Evolutionary conservation across 176 grass and related monocot species (phyloP).

Genomic region (Themeda triandra): DNA sequence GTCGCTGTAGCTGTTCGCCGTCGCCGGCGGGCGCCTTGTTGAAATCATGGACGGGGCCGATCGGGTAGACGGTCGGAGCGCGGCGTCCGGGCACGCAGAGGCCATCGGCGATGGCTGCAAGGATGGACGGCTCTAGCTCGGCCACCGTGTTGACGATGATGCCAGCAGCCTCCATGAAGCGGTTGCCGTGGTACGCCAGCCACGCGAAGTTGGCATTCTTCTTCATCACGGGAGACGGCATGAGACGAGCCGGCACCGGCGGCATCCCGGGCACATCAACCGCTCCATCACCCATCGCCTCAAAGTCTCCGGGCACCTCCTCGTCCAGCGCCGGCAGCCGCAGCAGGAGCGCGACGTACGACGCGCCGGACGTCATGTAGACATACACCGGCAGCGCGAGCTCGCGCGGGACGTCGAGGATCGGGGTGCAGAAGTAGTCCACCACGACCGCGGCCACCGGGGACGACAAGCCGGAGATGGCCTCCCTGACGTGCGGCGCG

Average conservation of each 20-base stretch:
- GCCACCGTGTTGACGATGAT: conserved; percentile 42
- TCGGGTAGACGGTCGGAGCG: conserved; percentile 19
- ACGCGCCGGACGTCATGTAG: conserved; percentile 15
- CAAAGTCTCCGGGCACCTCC: conserved; percentile 3
- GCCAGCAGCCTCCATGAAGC: conserved; percentile 17
- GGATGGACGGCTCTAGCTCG: conserved; percentile 26
- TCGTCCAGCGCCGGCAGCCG: conserved; percentile 31
- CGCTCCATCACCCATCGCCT: not conserved
- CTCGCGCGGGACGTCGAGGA: conserved; percentile 29
- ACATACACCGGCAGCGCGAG: conserved; percentile 34
- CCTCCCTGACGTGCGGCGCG: not conserved
- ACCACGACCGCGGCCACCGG: conserved; percentile 25
- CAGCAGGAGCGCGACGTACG: conserved; percentile 22
- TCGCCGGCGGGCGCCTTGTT: not conserved
- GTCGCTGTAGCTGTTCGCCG: not conserved
- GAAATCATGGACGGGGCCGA: conserved; percentile 6
- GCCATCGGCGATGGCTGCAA: not conserved
- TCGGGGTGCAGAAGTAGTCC: conserved; percentile 41
- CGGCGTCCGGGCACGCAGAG: not conserved
- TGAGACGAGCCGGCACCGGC: not conserved
- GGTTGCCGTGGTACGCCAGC: conserved; percentile 26
- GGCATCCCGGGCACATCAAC: not conserved
- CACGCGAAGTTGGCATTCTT: conserved; percentile 13
- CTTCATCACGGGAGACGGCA: conserved; percentile 25
- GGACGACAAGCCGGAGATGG: not conserved